Evolutionary conservation across 148 eudicot genomes (phyloP), one percentile per base, ranked within the genome.

Genomic region (Pouteria glomerata): DNA sequence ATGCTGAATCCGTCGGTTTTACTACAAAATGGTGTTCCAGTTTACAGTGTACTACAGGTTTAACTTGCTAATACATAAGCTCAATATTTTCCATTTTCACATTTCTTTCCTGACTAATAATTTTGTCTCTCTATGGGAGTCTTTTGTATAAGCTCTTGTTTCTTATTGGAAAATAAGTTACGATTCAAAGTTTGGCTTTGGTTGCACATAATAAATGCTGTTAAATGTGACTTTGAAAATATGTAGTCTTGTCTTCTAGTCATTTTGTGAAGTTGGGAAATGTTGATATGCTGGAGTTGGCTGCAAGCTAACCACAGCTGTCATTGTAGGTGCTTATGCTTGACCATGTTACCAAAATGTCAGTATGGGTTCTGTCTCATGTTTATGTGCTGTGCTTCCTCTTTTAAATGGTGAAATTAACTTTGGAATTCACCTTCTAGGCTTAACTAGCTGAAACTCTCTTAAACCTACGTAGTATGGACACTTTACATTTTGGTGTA

Each of bases 1-100:
- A 96, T 96, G 99, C 80, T 96, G 78, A 96, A 96, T 73, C 99
- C 99, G 56, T 85, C 96, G 39, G 97, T 96, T 55, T 71, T 96
- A 81, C 89, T 86, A 80, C 88, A 90, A 78, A 90, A 86, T 77
- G 89, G 86, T 47, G 96, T 96, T 71, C 99, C 97, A 29, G 97
- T 96, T 67, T 96, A 96, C 80, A 92, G 81, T 80, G 86, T 96
- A 60, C 81, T 90, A 53, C 99, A 92, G 92, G 99, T 91, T 76
- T 65, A 81, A 55, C 63, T 59, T n/a, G n/a, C 37, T n/a, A 71
- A 24, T 16, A 51, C 57, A 57, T 42, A 60, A 19, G 13, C 47
- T 57, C n/a, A 0, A 10, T 18, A 44, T 70, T 57, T 59, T 37
- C 8, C 3, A 11, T 57, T 18, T 45, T 21, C 33, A 14, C 27